Evolutionary conservation across 2,329 filamentous ascomycete species (phyloP).

Genomic region (Sporothrix inflata): DNA sequence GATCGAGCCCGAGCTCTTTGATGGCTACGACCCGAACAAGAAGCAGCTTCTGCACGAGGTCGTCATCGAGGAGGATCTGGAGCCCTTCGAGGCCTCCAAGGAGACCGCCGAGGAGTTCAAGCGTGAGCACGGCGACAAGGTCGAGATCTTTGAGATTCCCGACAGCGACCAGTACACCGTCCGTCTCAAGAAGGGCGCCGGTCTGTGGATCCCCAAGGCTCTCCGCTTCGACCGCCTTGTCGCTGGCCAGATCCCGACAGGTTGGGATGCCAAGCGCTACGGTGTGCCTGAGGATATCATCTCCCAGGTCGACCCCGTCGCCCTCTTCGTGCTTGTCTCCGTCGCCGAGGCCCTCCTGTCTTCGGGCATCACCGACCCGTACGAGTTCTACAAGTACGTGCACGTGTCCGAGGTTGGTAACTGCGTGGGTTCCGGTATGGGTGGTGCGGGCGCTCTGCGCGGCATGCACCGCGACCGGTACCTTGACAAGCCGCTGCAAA

Average conservation of each 20-base stretch:
- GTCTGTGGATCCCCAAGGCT: slow-evolving; percentile 94
- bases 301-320: slow-evolving; percentile 94
- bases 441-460: slow-evolving; percentile 86
- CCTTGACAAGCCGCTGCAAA: slow-evolving; percentile 95
- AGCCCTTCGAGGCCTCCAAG: slow-evolving; percentile 96
- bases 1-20: slow-evolving; percentile 96
- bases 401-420: slow-evolving; percentile 98
- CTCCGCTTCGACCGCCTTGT: slow-evolving; percentile 96
- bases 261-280: slow-evolving; percentile 95
- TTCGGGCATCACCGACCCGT: slow-evolving; percentile 95
- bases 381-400: slow-evolving; percentile 99
- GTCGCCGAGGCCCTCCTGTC: slow-evolving; percentile 89
- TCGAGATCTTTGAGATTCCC: slow-evolving; percentile 92
- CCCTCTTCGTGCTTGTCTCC: slow-evolving; percentile 90
- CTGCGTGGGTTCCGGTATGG: slow-evolving; percentile 97
- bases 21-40: slow-evolving; percentile 96
- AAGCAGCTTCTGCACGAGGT: slow-evolving; percentile 98
- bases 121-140: slow-evolving; percentile 95
- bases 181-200: slow-evolving; percentile 92
- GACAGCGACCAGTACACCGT: slow-evolving; percentile 95
- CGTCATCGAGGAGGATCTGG: slow-evolving; percentile 94
- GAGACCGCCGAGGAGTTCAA: slow-evolving; percentile 97
- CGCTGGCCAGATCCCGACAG: slow-evolving; percentile 93
- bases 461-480: slow-evolving; percentile 99
- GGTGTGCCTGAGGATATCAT: slow-evolving; percentile 98